Percentiles rank a stretch among this genome's conserved stretches.
Conservation (phyloP, 495 filamentous ascomycete genomes). For the Penicillium taxi region DNA sequence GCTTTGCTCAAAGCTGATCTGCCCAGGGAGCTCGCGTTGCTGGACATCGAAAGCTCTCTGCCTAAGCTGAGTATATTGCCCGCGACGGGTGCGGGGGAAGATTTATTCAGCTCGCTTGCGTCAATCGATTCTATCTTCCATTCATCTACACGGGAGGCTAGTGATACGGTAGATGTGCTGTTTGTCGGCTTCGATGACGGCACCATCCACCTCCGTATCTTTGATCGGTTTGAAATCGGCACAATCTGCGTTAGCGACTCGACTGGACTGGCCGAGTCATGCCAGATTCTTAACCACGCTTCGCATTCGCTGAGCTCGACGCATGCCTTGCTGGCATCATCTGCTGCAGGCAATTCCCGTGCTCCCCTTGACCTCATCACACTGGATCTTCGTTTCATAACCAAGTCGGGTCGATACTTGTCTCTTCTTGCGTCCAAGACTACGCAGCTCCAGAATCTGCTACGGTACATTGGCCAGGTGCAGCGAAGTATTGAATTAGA, state of each 20-base stretch:
- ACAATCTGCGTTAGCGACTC: conserved; percentile 41
- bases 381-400: conserved; percentile 74
- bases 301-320: conserved; percentile 69
- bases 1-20: conserved; percentile 50
- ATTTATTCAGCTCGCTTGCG: conserved; percentile 21
- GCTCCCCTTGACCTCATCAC: conserved; percentile 54
- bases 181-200: conserved; percentile 72
- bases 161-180: conserved; percentile 73
- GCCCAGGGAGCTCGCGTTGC: conserved; percentile 65
- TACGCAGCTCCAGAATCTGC: conserved; percentile 75
- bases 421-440: conserved; percentile 79
- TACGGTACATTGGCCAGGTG: conserved; percentile 72
- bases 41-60: conserved; percentile 73
- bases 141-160: conserved; percentile 45
- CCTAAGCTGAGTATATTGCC: conserved; percentile 71
- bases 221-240: conserved; percentile 83
- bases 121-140: conserved; percentile 26
- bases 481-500: conserved; percentile 66
- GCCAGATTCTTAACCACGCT: conserved; percentile 44
- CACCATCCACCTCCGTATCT: conserved; percentile 74
- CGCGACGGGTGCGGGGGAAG: conserved; percentile 40
- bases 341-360: conserved; percentile 9
- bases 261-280: conserved; percentile 10
- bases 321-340: conserved; percentile 59
- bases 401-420: conserved; percentile 68